Evolutionary conservation across 352 stramenopile genomes (phyloP).

Genomic region (Phytophthora meadii): DNA sequence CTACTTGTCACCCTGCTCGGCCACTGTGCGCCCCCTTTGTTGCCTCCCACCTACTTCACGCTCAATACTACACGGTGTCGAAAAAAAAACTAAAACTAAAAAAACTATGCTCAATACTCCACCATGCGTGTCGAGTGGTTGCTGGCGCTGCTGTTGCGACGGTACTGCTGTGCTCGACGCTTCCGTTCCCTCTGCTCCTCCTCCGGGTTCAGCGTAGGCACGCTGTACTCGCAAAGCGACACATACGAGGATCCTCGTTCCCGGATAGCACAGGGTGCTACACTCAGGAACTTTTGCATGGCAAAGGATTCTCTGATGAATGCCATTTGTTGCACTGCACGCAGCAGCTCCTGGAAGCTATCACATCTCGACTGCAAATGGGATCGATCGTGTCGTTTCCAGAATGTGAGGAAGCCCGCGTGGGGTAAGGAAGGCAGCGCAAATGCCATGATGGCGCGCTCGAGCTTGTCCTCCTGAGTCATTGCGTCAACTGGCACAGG

Average conservation of each 20-base stretch:
- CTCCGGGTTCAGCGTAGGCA: conserved; percentile 68
- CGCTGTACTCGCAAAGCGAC: conserved; percentile 78
- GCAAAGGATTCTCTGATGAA: conserved; percentile 66
- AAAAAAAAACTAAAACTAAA: conserved; percentile 21
- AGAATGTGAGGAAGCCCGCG: conserved; percentile 80
- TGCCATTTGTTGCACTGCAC: conserved; percentile 68
- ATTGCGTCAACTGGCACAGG: conserved; percentile 10
- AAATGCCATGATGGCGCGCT: conserved; percentile 68
- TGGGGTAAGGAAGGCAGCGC: conserved; percentile 71
- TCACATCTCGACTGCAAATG: conserved; percentile 75
- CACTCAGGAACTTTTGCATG: conserved; percentile 80
- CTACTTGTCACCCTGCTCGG: conserved; percentile 30
- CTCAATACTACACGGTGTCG: conserved; percentile 32
- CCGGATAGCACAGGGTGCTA: conserved; percentile 68
- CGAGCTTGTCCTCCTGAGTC: conserved; percentile 49
- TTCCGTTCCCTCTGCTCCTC: conserved; percentile 79
- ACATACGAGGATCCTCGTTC: conserved; percentile 85
- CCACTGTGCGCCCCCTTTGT: conserved; percentile 3
- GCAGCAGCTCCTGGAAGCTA: conserved; percentile 78
- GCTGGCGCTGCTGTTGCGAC: conserved; percentile 78
- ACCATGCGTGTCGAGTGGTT: conserved; percentile 48
- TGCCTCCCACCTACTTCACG: conserved; percentile 20
- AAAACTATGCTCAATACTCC: conserved; percentile 49
- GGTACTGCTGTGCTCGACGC: conserved; percentile 71
- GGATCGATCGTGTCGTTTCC: conserved; percentile 80